Evolutionary conservation across 2,329 filamentous ascomycete species (phyloP), one percentile per base, ranked within the genome.

Genomic region (Paracoccidioides lutzii): DNA sequence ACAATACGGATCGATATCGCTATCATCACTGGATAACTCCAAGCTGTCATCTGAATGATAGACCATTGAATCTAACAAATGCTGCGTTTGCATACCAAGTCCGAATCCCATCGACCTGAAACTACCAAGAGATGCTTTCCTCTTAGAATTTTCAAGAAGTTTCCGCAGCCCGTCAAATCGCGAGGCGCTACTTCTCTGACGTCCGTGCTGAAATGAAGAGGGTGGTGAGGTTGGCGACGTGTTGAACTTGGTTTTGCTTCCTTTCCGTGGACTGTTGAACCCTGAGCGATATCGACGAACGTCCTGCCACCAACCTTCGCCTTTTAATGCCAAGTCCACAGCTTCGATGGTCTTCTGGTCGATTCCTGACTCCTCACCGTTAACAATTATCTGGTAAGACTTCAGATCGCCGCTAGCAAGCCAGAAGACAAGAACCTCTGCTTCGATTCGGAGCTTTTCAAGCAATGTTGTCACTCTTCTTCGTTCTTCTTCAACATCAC

Each of bases 271-370:
- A 45, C 50, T 55, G 52, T 59, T 57, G 54, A 66, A 52, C 57
- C 62, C 58, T 45, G 59, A 51, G 45, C 75, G 70, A 59, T 75
- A 61, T 45, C 71, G 75, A 61, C 85, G 82, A 3, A 93, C 73
- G 44, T 90, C 84, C 51, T 84, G 78, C 89, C 89, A 95, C 89
- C 89, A 95, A 37, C 84, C 81, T 63, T 93, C 85, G 8, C 83
- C 80, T 60, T 79, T 79, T 12, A 95, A 71, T 4, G 82, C 78
- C 28, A 81, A 77, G 57, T 88, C 78, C 12, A 93, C 82, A 8
- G 81, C 72, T 14, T 78, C 74, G 45, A 82, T 76, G 3, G 77
- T 76, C 52, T 84, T 78, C 4, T 77, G 73, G 51, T 78, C 76
- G 10, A 77, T 70, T 22, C 73, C 71, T 22, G 70, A 70, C 4